Base-by-base conservation (phyloP, 768 basidiomycete genomes). In the Lentinula detonsa region DNA sequence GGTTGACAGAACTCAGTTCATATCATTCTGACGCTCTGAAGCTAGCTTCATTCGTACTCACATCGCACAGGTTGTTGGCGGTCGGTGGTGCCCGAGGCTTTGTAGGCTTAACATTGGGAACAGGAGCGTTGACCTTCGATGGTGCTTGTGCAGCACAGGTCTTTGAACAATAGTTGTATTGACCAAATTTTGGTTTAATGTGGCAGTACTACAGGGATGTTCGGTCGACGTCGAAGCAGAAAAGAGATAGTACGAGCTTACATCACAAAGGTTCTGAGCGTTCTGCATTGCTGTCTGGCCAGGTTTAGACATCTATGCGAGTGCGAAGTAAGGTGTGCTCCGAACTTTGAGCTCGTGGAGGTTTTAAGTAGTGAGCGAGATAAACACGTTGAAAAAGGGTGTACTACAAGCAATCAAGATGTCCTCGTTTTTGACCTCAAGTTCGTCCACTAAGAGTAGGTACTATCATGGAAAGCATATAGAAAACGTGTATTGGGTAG, bases 131-230 rank as follows among this genome's bases (percentile, higher is more conserved):
- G 9, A 21, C 33, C 34, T 51, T 46, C 18, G 57, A 50, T 23
- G 74, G 74, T 48, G 75, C 80, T 64, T 80, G 79, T 8, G 68
- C 68, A 13, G 80, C 82, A 65, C 82, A 83, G n/a, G 79, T 82
- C 73, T 82, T 82, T 42, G 81, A 81, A 65, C 81, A 83, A 60
- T 76, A 83, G 0, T 73, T 67, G 62, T 80, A 76, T 50, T 74
- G 75, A 2, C 72, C 72, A 64, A 78, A 80, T 63, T 74, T 81
- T 33, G 80, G 79, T 63, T 81, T 81, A 71, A 76, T 74, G 62
- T 80, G 74, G 62, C 82, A 84, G 62, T 78, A 79, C 82, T 84
- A 62, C 3, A 64, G 23, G 8, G 28, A 31, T 23, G 8, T 4
- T 23, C 8, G 45, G 5, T 18, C 35, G 13, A 21, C 7, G 2